Base-by-base conservation (phyloP, 2,329 filamentous ascomycete species). In the Uncinocarpus reesii region DNA sequence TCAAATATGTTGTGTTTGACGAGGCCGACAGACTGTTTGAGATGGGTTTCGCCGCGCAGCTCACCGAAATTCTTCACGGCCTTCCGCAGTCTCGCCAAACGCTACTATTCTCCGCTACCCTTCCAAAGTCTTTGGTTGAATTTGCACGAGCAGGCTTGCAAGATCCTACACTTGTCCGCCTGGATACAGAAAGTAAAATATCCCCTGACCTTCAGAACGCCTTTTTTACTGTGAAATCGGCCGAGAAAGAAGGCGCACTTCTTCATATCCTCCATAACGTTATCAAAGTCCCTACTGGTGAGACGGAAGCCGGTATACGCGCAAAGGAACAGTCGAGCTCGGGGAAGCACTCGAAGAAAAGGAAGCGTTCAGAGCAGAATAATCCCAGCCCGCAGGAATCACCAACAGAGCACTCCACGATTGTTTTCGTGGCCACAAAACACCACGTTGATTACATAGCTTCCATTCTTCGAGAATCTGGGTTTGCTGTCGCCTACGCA, bases 21-120 rank as follows among this genome's bases (percentile, higher is more conserved):
- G 92, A 98, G 66, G 92, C 92, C 1, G 92, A 98, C 73, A 79
- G 92, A 47, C 73, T 98, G 16, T 98, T 98, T 66, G 92, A 98
- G 63, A 95, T 98, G 90, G 93, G 92, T 58, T 98, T 98, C 63
- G 88, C 89, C 3, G 81, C 86, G 2, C 92, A 98, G 62, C 72
- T 98, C 57, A 84, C 85, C 1, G 92, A 98, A 63, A 96, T 96
- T 72, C 71, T 98, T 44, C 81, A 95, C 61, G 85, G 88, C 0
- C 71, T 98, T 13, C 92, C 93, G 1, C 72, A 79, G 0, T 84
- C 82, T 20, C 78, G 93, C 50, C 92, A 98, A 63, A 98, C 89
- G 2, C 71, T 96, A 6, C 74, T 98, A 1, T 98, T 98, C 66
- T 98, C 92, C 28, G 92, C 92, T 0, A 98, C 92, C 0, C 73